A percentile compares a stretch with the other conserved stretches of the same genome.
Conservation (phyloP, 495 filamentous ascomycete species). For the Penicillium herquei region DNA sequence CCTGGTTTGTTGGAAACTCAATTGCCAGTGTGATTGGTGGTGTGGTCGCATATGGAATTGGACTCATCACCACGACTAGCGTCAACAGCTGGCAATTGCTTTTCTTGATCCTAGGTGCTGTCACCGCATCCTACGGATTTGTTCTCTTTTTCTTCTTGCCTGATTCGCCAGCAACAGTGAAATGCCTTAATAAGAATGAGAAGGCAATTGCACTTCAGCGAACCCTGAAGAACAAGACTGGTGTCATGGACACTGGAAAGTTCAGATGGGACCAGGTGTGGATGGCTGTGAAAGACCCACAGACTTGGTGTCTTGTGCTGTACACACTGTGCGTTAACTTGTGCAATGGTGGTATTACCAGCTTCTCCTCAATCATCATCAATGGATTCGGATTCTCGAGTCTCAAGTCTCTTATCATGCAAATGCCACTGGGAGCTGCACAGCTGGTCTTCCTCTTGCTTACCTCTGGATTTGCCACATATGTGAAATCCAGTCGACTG, state of each 20-base stretch:
- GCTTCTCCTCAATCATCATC: constrained; percentile 43
- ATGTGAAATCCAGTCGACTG: constrained; percentile 25
- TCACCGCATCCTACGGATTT: constrained; percentile 38
- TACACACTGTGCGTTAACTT: constrained; percentile 41
- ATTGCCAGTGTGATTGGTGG: constrained; percentile 49
- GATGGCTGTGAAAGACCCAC: constrained; percentile 51
- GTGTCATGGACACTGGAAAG: constrained; percentile 54
- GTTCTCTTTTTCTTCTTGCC: constrained; percentile 44
- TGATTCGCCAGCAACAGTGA: constrained; percentile 46
- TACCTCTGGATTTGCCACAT: constrained; percentile 30
- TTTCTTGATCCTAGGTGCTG: constrained; percentile 38
- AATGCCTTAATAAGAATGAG: constrained; percentile 44
- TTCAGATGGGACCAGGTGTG: constrained; percentile 57
- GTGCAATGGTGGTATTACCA: constrained; percentile 47
- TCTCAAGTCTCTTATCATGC: constrained; percentile 36
- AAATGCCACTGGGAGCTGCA: constrained; percentile 35
- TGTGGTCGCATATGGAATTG: constrained; percentile 43
- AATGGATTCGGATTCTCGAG: constrained; percentile 40
- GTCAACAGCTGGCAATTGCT: constrained; percentile 35
- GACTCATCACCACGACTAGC: constrained; percentile 24
- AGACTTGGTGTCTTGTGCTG: constrained; percentile 45
- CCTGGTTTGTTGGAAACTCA: constrained; percentile 54
- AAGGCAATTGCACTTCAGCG: constrained; percentile 54
- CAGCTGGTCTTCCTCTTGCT: constrained; percentile 37
- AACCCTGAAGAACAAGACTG: constrained; percentile 57